Evolutionary conservation across 208 protist genomes (phyloP).

Genomic region (Herpetomonas samuelpessoai): DNA sequence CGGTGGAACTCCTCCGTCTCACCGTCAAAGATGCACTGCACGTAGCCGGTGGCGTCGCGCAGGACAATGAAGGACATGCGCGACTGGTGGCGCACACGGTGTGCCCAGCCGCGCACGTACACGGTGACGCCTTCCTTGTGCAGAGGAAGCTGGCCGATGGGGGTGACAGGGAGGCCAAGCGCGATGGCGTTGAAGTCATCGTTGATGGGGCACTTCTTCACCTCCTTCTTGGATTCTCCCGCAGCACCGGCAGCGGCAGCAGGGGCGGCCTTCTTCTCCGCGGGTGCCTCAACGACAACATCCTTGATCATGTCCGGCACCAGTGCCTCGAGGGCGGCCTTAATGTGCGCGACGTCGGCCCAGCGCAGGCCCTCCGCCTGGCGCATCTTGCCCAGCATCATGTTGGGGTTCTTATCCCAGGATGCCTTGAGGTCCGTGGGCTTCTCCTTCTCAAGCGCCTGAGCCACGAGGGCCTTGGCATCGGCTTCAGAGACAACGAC

Average conservation of each 20-base stretch:
- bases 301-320: conserved; percentile 65
- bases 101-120: conserved; percentile 94
- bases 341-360: conserved; percentile 69
- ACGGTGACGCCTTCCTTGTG: conserved; percentile 62
- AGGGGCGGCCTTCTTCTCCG: conserved; percentile 8
- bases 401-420: conserved; percentile 84
- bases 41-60: conserved; percentile 95
- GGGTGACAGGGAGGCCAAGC: conserved; percentile 33
- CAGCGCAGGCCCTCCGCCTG: conserved; percentile 65
- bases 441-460: conserved; percentile 55
- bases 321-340: conserved; percentile 49
- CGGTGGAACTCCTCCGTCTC: conserved; percentile 69
- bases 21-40: conserved; percentile 95
- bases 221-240: conserved; percentile 25
- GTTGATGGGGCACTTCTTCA: conserved; percentile 51
- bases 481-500: conserved; percentile 55
- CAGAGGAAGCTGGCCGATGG: conserved; percentile 47
- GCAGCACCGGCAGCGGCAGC: background rate
- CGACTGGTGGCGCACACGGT: conserved; percentile 92
- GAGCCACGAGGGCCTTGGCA: conserved; percentile 37
- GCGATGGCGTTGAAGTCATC: conserved; percentile 46
- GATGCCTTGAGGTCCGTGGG: conserved; percentile 42
- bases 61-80: conserved; percentile 96
- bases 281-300: conserved; percentile 27
- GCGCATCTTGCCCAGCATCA: conserved; percentile 82